Conservation (phyloP, 768 basidiomycete genomes). For the Termitomyces sp. region DNA sequence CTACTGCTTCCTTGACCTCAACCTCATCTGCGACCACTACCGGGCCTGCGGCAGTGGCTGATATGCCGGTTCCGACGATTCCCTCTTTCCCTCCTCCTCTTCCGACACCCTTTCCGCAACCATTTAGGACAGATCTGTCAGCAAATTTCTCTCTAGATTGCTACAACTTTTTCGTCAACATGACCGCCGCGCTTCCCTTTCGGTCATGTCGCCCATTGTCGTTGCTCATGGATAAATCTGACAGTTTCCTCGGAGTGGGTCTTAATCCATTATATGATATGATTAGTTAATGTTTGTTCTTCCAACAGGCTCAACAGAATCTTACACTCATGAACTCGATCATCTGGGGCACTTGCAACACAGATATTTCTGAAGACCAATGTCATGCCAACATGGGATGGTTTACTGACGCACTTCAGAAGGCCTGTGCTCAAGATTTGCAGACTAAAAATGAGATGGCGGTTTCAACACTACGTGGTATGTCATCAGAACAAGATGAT, state of each 20-base stretch:
- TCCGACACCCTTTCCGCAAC: constrained; percentile 75
- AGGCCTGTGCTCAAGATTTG: constrained; percentile 54
- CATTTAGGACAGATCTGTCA: constrained; percentile 58
- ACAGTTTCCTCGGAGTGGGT: constrained; percentile 49
- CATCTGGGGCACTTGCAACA: constrained; percentile 80
- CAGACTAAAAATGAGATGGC: constrained; percentile 44
- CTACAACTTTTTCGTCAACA: constrained; percentile 67
- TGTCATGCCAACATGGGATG: constrained; percentile 66
- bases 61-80: constrained; percentile 37
- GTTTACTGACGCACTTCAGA: constrained; percentile 45
- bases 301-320: constrained; percentile 55
- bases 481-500: constrained; percentile 11
- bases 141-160: constrained; percentile 65
- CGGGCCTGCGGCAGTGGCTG: constrained; percentile 17
- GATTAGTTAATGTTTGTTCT: not conserved
- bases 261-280: not conserved
- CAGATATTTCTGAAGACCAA: constrained; percentile 35
- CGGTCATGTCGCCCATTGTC: constrained; percentile 76
- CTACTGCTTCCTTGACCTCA: constrained; percentile 10
- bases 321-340: constrained; percentile 57
- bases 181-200: constrained; percentile 58
- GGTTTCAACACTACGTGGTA: constrained; percentile 50
- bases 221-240: constrained; percentile 51
- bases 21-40: constrained; percentile 14
- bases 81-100: constrained; percentile 45